Conservation (phyloP, 1,139 yeast species). For the Scheffersomyces stambukii region DNA sequence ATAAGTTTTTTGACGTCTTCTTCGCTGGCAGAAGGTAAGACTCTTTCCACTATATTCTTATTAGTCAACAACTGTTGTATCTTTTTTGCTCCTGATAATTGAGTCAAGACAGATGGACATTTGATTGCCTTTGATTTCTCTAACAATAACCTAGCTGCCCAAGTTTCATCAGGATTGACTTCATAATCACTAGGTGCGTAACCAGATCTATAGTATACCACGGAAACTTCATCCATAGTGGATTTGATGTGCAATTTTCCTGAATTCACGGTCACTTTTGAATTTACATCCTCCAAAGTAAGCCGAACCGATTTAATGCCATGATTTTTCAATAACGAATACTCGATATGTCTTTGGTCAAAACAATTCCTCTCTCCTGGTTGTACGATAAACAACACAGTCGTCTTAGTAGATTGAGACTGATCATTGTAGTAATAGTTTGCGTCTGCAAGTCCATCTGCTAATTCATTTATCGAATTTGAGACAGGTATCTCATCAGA, state of each 20-base stretch:
- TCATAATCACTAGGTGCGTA: constrained; percentile 78
- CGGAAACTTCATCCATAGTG: constrained; percentile 70
- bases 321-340: constrained; percentile 52
- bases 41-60: constrained; percentile 40
- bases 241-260: constrained; percentile 48
- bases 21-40: constrained; percentile 33
- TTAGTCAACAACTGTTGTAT: constrained; percentile 83
- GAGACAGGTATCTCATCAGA: constrained; percentile 61
- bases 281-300: constrained; percentile 57
- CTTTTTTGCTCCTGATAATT: constrained; percentile 88
- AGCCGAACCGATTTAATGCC: constrained; percentile 61
- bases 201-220: constrained; percentile 87
- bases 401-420: constrained; percentile 28
- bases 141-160: constrained; percentile 71
- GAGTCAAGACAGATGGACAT: constrained; percentile 86
- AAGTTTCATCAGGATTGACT: constrained; percentile 46
- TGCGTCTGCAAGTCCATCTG: constrained; percentile 70
- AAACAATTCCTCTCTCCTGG: constrained; percentile 82
- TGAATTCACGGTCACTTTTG: constrained; percentile 34
- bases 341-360: constrained; percentile 86
- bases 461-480: constrained; percentile 55
- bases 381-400: constrained; percentile 80
- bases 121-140: constrained; percentile 81
- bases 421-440: constrained; percentile 45
- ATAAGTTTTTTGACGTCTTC: constrained; percentile 28